These are phyloP conservation scores for Alternaria sp. DNA, from an alignment of 2,329 filamentous ascomycete genomes.

Conservation along the genomic window DNA sequence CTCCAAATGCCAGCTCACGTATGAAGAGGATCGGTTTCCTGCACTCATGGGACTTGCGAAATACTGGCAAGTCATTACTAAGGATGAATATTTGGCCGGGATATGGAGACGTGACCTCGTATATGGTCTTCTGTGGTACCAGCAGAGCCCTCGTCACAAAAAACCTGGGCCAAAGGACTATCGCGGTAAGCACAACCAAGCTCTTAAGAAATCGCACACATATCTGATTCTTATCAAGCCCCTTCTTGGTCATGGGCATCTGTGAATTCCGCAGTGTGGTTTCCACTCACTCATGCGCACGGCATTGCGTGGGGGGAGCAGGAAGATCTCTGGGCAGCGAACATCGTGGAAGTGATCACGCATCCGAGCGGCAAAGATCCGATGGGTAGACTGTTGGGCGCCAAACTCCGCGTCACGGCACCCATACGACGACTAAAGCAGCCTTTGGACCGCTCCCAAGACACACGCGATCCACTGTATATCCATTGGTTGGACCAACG, in stretches of 20 bases:
- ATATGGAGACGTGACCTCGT: not conserved
- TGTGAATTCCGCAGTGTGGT: not conserved
- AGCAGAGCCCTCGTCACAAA: fast-evolving
- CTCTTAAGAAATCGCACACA: not conserved
- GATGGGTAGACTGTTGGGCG: not conserved
- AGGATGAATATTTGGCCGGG: not conserved
- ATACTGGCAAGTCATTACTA: not conserved
- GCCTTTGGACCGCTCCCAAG: not conserved
- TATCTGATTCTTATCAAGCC: not conserved
- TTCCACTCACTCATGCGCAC: not conserved
- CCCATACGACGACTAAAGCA: not conserved
- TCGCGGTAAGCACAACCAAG: not conserved
- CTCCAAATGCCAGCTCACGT: not conserved
- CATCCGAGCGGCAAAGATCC: not conserved
- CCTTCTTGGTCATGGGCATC: not conserved
- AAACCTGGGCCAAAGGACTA: not conserved
- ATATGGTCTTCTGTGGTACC: not conserved
- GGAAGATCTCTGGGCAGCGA: not conserved
- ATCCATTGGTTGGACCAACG: fast-evolving
- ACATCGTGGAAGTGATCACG: not conserved
- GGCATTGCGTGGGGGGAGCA: no score
- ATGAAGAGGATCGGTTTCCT: not conserved
- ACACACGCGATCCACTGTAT: not conserved
- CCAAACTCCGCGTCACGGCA: not conserved
- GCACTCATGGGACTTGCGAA: not conserved